Evolutionary conservation across 148 eudicot species (phyloP).

Genomic region (Cornus florida): DNA sequence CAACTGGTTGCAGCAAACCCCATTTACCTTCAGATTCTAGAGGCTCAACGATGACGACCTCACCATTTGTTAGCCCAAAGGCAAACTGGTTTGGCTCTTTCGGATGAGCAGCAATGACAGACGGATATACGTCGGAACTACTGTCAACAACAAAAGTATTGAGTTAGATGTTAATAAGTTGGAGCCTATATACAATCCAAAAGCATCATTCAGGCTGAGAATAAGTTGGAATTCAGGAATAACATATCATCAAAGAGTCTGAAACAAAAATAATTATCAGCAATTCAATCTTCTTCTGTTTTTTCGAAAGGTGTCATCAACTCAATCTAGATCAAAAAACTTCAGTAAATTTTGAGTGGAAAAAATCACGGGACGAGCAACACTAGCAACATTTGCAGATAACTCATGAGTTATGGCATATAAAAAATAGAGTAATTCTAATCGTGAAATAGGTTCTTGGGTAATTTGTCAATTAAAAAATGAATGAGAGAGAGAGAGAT

Average conservation of each 20-base stretch:
- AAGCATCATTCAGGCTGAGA: no score
- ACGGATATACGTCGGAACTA: slow-evolving; percentile 27
- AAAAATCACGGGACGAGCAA: no score
- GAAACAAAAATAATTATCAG: no score
- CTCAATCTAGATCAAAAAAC: no score
- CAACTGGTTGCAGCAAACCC: slow-evolving; percentile 30
- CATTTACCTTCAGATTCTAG: slow-evolving; percentile 46
- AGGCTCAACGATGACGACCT: slow-evolving; percentile 40
- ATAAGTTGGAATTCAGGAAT: no score
- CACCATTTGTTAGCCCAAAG: slow-evolving; percentile 36
- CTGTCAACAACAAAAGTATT: neutral
- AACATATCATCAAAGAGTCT: no score
- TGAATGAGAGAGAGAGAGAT: neutral
- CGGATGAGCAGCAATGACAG: slow-evolving; percentile 42
- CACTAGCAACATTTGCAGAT: no score
- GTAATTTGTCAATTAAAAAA: neutral
- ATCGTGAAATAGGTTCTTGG: neutral
- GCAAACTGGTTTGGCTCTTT: slow-evolving; percentile 47
- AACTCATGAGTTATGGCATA: no score
- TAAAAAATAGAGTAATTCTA: no score
- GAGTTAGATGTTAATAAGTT: neutral
- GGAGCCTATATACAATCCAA: neutral
- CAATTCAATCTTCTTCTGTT: no score
- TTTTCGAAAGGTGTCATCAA: no score
- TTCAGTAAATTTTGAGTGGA: no score